Evolutionary conservation across 1,284 basidiomycete species (phyloP), one percentile per base, ranked within the genome.

Genomic region (Erythrobasidium hasegawianum): DNA sequence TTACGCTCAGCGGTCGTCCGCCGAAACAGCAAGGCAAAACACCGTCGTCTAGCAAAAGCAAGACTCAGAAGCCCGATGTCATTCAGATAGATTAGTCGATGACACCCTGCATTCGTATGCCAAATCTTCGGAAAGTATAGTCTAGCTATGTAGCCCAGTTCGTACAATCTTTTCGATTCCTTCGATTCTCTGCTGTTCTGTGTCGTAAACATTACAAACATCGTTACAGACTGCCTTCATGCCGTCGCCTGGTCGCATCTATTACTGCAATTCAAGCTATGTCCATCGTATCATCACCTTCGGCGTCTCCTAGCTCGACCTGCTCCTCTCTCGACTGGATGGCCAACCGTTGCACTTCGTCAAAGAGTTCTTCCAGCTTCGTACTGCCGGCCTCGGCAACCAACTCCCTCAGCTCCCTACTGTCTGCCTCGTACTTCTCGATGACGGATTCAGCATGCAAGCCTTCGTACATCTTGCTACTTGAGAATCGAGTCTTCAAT

Each of bases 291-390:
- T 47, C 43, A 16, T 47, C 43, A 20, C 45, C 56, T 20, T 64
- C 38, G 14, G 41, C 54, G 1, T 16, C 20, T 27, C 73, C 74
- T 53, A 69, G 68, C 5, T 76, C 71, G 61, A 71, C 70, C 67
- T 71, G 68, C 54, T 76, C 75, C 57, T 77, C 55, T 29, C 70
- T 74, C 24, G 61, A 68, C 18, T 72, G 69, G 7, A 58, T 67
- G 5, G 77, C 68, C 43, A 76, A 74, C 52, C 65, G 41, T 40
- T 69, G 53, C 11, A 78, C 70, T 49, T 73, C 64, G 26, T 26
- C 69, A 41, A 77, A 75, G 68, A 78, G 77, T 18, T 68, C 67
- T 52, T 75, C 71, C 40, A 78, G 73, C 43, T 16, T 47, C 8
- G 69, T 77, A 75, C 20, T 10, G 57, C 74, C 76, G 72, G 33